Percentiles rank a stretch among this genome's conserved stretches.
These are phyloP conservation scores for Paramecium bursaria DNA, from an alignment of 73 alveolate genomes.

Conservation along the genomic window DNA sequence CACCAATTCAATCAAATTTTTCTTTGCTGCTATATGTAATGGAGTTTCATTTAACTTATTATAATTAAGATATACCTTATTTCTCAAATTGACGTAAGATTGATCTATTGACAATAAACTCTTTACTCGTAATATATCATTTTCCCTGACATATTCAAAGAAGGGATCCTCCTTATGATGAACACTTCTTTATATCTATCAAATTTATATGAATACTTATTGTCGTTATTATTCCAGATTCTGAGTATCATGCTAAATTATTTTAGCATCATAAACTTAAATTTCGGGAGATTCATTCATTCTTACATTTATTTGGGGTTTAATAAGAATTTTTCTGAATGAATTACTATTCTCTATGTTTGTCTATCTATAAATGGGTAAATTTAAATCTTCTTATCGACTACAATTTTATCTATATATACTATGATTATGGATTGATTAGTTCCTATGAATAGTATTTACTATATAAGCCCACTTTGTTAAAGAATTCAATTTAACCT, in stretches of 20 bases:
- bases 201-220: not conserved
- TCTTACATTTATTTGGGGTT: not conserved
- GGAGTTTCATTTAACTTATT: conserved; percentile 15
- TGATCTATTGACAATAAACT: not conserved
- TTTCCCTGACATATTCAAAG: not conserved
- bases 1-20: conserved; percentile 2
- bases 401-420: not conserved
- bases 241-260: not conserved
- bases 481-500: conserved; percentile 24
- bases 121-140: conserved; percentile 1
- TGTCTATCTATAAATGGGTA: not conserved
- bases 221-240: not conserved
- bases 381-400: conserved; percentile 12
- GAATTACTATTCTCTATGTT: conserved; percentile 9
- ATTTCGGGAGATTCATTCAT: not conserved
- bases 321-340: not conserved
- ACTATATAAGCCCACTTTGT: not conserved
- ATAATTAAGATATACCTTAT: not conserved
- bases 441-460: conserved; percentile 46
- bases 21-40: conserved; percentile 23
- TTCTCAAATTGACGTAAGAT: not conserved
- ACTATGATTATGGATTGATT: not conserved
- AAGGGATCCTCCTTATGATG: not conserved
- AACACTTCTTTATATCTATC: not conserved
- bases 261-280: not conserved